Evolutionary conservation across 768 basidiomycete species (phyloP), one percentile per base, ranked within the genome.

Genomic region (Collybia sordida): DNA sequence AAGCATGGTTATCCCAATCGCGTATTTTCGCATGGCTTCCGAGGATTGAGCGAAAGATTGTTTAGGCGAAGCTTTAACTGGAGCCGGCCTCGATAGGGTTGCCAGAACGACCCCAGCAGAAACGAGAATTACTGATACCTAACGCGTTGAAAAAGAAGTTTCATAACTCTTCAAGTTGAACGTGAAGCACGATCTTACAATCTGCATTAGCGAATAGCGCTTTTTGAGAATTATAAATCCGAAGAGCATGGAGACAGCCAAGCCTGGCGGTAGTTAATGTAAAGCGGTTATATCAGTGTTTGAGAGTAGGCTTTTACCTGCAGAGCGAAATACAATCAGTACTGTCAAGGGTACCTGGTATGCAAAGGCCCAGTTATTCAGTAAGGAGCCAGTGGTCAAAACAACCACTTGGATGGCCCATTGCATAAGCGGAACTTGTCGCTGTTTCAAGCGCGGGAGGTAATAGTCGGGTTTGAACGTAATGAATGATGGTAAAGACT

Each of bases 251-350:
- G 88, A 88, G 1, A 91, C 79, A 6, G 83, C 82, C 22, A 91
- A 72, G 22, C 88, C 88, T 91, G 47, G 28, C 15, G 25, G 23
- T 22, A 42, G 50, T 12, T 17, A 12, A 49, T 34, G 7, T 18
- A n/a, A 55, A 40, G 44, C 56, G 3, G 34, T 36, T 17, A 40
- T 45, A 36, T n/a, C 51, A 36, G 35, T 39, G 45, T 42, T 28
- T 25, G 18, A 46, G 42, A 51, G 23, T 34, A 52, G 11, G 11
- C 31, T 14, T 64, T 60, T 36, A 85, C 90, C 90, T 35, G 88
- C 90, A 44, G 89, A 91, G 31, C 92, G 82, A 64, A 93, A 90
- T 22, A 94, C 83, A 56, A 94, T 93, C 56, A 90, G 81, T 3
- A 94, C 69, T 1, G 88, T 82, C 40, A 92, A 70, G 3, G 90